phyloP scores from a whole-genome alignment of 371 early-diverging fungal species.

The Apophysomyces variabilis region DNA sequence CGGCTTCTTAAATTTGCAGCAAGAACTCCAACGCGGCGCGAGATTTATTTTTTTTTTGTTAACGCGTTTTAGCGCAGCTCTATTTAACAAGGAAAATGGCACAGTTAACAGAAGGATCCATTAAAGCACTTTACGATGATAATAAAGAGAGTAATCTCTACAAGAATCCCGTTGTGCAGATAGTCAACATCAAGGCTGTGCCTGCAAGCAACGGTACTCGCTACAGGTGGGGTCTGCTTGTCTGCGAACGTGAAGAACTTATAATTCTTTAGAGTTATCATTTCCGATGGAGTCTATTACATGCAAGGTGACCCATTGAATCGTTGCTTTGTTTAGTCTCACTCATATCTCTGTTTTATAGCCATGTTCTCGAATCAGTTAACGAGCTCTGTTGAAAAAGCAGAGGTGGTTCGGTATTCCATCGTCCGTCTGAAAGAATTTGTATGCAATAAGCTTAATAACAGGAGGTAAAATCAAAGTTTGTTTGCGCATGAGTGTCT shows the following conservation, averaged over 20 bases:
- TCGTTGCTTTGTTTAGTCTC: not conserved
- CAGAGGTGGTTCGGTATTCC: constrained; percentile 52
- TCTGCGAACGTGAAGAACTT: not conserved
- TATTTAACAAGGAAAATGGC: constrained; percentile 23
- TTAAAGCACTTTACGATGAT: constrained; percentile 50
- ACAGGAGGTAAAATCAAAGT: constrained; percentile 54
- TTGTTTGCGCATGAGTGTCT: not conserved
- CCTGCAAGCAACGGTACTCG: constrained; percentile 43
- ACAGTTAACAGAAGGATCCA: constrained; percentile 43
- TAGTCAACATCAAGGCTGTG: constrained; percentile 65
- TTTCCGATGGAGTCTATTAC: constrained; percentile 71
- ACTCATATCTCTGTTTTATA: not conserved
- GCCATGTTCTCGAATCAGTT: constrained; percentile 70
- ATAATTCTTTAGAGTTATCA: constrained; percentile 52
- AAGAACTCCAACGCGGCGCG: not conserved
- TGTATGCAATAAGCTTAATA: constrained; percentile 56
- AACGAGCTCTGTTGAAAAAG: constrained; percentile 52
- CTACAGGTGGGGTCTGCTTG: constrained; percentile 54
- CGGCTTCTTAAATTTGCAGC: too few relatives aligned
- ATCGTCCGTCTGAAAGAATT: constrained; percentile 57
- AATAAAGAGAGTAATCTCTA: constrained; percentile 29
- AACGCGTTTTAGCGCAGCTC: not conserved
- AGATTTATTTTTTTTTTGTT: not conserved
- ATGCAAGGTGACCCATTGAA: constrained; percentile 62
- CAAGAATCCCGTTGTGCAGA: constrained; percentile 58